These are phyloP conservation scores for Pseudoturritis turrita DNA, from an alignment of 345 rosid genomes.

Conservation along the genomic window DNA sequence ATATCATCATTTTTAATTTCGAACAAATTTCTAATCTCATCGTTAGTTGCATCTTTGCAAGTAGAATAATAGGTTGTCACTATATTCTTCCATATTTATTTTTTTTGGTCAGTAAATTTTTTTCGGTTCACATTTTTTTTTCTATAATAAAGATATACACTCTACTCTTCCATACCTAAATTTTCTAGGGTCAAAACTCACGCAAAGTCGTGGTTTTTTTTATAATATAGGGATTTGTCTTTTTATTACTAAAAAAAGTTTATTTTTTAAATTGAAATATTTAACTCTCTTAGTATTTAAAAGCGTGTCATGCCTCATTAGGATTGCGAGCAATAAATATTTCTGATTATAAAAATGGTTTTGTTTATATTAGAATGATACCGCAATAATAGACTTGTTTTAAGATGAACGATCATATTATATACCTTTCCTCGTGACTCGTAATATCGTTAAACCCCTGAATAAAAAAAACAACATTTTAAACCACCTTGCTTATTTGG, in stretches of 20 bases:
- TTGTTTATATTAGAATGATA: neutral
- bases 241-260: neutral
- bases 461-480: too few relatives aligned
- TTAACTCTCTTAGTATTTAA: too few relatives aligned
- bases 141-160: too few relatives aligned
- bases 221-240: neutral
- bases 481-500: neutral
- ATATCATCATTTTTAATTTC: too few relatives aligned
- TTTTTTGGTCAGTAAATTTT: too few relatives aligned
- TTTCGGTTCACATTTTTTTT: too few relatives aligned
- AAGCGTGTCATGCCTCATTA: slow-evolving; percentile 10
- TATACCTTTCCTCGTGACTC: neutral
- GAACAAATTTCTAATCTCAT: too few relatives aligned
- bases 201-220: neutral
- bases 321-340: neutral
- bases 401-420: neutral
- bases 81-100: too few relatives aligned
- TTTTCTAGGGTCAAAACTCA: neutral
- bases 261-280: too few relatives aligned
- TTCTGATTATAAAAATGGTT: neutral
- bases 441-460: too few relatives aligned
- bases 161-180: neutral
- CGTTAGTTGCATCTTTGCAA: too few relatives aligned
- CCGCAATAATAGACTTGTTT: neutral
- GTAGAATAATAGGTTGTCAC: too few relatives aligned